Conservation (phyloP, 208 protist species). For the Crithidia thermophila region DNA sequence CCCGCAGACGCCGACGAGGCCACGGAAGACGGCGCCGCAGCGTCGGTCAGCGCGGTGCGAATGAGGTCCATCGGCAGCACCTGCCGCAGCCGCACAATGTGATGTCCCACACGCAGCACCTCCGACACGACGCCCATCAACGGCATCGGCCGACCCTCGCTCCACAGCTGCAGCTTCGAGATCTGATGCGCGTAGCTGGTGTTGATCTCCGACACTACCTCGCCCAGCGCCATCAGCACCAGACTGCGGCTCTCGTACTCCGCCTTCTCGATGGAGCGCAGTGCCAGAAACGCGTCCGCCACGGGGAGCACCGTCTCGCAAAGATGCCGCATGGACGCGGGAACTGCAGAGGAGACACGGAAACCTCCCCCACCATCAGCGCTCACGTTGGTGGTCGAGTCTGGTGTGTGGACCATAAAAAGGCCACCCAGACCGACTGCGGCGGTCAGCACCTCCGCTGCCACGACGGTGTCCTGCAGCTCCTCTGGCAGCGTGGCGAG, state of each 20-base stretch:
- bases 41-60: conserved; percentile 28
- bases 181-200: conserved; percentile 85
- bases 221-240: conserved; percentile 85
- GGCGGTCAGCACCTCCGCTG: conserved; percentile 65
- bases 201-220: conserved; percentile 81
- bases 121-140: conserved; percentile 87
- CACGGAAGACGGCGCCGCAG: conserved; percentile 4
- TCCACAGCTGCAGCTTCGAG: conserved; percentile 69
- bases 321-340: conserved; percentile 65
- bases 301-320: conserved; percentile 75
- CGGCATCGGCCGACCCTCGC: conserved; percentile 61
- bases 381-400: background rate
- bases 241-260: conserved; percentile 77
- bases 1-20: conserved; percentile 11
- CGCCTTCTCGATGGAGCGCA: conserved; percentile 63
- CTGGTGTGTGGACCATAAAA: conserved; percentile 32
- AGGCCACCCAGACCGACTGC: conserved; percentile 66
- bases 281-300: conserved; percentile 77
- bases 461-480: conserved; percentile 76
- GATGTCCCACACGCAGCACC: conserved; percentile 78
- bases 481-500: conserved; percentile 72
- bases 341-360: conserved; percentile 54
- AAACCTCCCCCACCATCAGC: conserved; percentile 40
- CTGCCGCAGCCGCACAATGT: conserved; percentile 82
- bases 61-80: conserved; percentile 80